phyloP scores from a whole-genome alignment of 345 rosid species.

The Limnanthes douglasii region DNA sequence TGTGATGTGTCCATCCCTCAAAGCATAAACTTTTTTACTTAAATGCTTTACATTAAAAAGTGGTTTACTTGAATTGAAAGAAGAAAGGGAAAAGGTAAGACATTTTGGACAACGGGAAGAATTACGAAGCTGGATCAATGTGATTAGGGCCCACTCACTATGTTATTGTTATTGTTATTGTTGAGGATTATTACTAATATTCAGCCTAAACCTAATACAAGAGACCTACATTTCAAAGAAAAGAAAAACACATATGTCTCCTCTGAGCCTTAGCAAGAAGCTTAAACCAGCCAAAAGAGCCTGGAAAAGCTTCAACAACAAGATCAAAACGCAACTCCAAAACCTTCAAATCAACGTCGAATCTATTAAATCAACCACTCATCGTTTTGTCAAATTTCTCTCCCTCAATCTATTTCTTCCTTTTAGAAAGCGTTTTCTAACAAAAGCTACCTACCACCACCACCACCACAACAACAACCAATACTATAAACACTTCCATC shows the following conservation, averaged over 20 bases:
- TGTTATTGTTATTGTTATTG: too few relatives aligned
- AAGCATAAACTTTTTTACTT: too few relatives aligned
- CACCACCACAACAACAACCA: slow-evolving; percentile 5
- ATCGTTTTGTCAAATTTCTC: slow-evolving; percentile 27
- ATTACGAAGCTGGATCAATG: too few relatives aligned
- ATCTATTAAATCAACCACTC: slow-evolving; percentile 24
- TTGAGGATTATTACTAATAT: too few relatives aligned
- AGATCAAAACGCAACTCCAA: slow-evolving; percentile 31
- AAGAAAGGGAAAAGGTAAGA: too few relatives aligned
- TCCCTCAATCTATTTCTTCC: slow-evolving; percentile 27
- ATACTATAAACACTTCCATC: slow-evolving; percentile 13
- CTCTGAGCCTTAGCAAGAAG: slow-evolving; percentile 32
- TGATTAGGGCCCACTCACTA: too few relatives aligned
- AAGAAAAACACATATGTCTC: slow-evolving; percentile 43
- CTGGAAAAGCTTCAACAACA: slow-evolving; percentile 32
- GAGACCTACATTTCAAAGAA: too few relatives aligned
- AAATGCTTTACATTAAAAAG: too few relatives aligned
- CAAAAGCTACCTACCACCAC: slow-evolving; percentile 4
- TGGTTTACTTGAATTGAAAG: too few relatives aligned
- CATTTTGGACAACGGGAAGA: too few relatives aligned
- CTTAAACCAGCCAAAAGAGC: slow-evolving; percentile 48
- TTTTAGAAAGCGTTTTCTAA: slow-evolving; percentile 24
- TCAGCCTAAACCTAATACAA: too few relatives aligned
- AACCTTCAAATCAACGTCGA: slow-evolving; percentile 18
- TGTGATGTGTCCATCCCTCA: too few relatives aligned